A percentile compares a stretch with the other conserved stretches of the same genome.
phyloP scores from a whole-genome alignment of 345 rosid species.

The Adansonia digitata region DNA sequence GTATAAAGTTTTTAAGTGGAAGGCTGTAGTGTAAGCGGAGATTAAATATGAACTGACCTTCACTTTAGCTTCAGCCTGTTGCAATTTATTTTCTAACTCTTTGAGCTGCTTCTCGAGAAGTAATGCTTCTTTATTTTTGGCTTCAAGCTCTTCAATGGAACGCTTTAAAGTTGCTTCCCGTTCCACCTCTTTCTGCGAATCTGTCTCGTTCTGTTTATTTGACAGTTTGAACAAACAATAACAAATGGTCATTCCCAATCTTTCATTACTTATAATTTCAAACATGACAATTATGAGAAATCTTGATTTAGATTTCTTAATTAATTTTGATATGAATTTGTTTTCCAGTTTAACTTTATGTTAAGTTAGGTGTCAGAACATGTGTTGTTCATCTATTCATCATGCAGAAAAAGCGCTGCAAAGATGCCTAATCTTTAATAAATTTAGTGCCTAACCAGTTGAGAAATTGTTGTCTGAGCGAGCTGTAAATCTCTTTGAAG shows the following conservation, averaged over 20 bases:
- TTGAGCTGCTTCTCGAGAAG: slow-evolving; percentile 49
- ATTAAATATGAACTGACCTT: slow-evolving; percentile 43
- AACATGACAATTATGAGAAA: not conserved
- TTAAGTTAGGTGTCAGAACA: not conserved
- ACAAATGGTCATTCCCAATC: not conserved
- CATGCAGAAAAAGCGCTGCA: not conserved
- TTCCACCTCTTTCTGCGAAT: slow-evolving; percentile 46
- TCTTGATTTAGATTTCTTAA: not conserved
- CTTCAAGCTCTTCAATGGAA: slow-evolving; percentile 58
- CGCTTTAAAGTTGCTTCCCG: slow-evolving; percentile 50
- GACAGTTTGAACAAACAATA: slow-evolving; percentile 5
- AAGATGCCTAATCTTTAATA: not conserved
- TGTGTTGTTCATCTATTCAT: not conserved
- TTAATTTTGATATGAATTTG: not conserved
- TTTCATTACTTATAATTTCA: not conserved
- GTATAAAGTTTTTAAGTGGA: no score
- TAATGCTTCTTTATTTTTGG: slow-evolving; percentile 48
- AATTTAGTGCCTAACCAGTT: slow-evolving; percentile 38
- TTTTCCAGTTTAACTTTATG: not conserved
- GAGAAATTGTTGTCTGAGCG: slow-evolving; percentile 30
- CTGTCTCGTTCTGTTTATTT: slow-evolving; percentile 42
- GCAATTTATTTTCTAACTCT: slow-evolving; percentile 71
- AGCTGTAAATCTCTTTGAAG: slow-evolving; percentile 50
- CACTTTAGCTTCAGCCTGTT: slow-evolving; percentile 47
- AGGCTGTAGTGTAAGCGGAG: not conserved